Evolutionary conservation across 2,329 filamentous ascomycete genomes (phyloP).

Genomic region (Xylaria sp.): DNA sequence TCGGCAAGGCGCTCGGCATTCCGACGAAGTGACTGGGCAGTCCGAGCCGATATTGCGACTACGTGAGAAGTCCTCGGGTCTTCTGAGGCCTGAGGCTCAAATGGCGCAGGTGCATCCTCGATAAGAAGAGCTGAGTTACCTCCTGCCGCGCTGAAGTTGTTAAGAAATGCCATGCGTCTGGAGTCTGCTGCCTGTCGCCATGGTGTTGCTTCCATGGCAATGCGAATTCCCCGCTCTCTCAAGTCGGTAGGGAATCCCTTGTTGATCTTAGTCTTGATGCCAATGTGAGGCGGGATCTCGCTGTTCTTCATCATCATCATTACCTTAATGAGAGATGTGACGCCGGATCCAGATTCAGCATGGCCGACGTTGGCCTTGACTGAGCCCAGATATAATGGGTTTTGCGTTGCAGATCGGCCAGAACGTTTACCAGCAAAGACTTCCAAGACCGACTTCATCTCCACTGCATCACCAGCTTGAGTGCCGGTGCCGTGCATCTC

Average conservation of each 20-base stretch:
- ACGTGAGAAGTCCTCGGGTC: constrained; percentile 56
- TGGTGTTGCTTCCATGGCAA: constrained; percentile 51
- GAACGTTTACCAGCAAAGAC: constrained; percentile 62
- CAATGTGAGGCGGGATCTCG: constrained; percentile 58
- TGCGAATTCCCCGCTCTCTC: constrained; percentile 53
- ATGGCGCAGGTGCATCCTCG: constrained; percentile 37
- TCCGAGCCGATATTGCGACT: constrained; percentile 64
- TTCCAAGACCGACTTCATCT: constrained; percentile 70
- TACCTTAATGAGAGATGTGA: constrained; percentile 54
- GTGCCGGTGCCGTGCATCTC: constrained; percentile 79
- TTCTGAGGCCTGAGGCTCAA: neutral
- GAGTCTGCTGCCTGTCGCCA: constrained; percentile 46
- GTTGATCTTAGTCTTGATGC: constrained; percentile 58
- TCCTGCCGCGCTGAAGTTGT: constrained; percentile 59
- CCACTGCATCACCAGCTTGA: constrained; percentile 74
- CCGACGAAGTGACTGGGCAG: constrained; percentile 58
- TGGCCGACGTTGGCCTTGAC: constrained; percentile 62
- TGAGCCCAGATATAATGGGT: constrained; percentile 58
- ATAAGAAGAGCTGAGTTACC: constrained; percentile 56
- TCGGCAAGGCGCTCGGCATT: constrained; percentile 43
- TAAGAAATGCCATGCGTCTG: constrained; percentile 51
- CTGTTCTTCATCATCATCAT: constrained; percentile 52
- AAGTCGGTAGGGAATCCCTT: constrained; percentile 38
- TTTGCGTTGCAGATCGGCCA: constrained; percentile 47
- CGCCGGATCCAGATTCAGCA: constrained; percentile 56